These are phyloP conservation scores for Phoenix roebelenii DNA, from an alignment of 176 grass and related monocot genomes.

Conservation along the genomic window DNA sequence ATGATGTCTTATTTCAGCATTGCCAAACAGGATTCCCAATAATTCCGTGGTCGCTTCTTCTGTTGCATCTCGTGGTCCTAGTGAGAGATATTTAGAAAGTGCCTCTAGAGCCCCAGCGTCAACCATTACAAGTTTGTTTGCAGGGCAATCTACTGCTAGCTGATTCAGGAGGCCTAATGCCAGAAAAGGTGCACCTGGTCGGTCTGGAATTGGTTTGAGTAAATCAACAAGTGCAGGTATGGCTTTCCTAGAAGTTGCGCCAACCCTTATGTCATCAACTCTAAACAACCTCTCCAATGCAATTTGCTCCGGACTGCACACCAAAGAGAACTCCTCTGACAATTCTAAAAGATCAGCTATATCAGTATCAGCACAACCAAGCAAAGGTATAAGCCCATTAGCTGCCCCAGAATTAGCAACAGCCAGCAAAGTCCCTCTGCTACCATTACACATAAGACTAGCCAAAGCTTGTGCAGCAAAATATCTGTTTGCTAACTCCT, in stretches of 20 bases:
- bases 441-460: conserved; percentile 85
- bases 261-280: conserved; percentile 92
- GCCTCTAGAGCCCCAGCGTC: conserved; percentile 93
- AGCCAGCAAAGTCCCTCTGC: conserved; percentile 89
- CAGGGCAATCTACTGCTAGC: conserved; percentile 65
- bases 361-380: conserved; percentile 91
- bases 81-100: conserved; percentile 93
- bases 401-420: conserved; percentile 96
- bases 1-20: conserved; percentile 78
- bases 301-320: conserved; percentile 80
- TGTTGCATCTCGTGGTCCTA: conserved; percentile 84
- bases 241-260: conserved; percentile 87
- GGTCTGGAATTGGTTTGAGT: conserved; percentile 97
- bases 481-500: conserved; percentile 84
- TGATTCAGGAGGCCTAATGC: conserved; percentile 81
- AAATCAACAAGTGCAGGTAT: conserved; percentile 97
- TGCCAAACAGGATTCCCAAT: conserved; percentile 77
- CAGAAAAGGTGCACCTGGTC: conserved; percentile 97
- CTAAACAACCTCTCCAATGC: conserved; percentile 89
- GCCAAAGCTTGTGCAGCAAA: conserved; percentile 95
- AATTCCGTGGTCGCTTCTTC: conserved; percentile 98
- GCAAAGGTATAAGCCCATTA: conserved; percentile 85
- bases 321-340: conserved; percentile 86
- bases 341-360: conserved; percentile 92
- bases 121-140: conserved; percentile 91